Percentiles rank a stretch among this genome's conserved stretches.
These are phyloP conservation scores for Brassica hybrid DNA, from an alignment of 441 rosid genomes.

Conservation along the genomic window DNA sequence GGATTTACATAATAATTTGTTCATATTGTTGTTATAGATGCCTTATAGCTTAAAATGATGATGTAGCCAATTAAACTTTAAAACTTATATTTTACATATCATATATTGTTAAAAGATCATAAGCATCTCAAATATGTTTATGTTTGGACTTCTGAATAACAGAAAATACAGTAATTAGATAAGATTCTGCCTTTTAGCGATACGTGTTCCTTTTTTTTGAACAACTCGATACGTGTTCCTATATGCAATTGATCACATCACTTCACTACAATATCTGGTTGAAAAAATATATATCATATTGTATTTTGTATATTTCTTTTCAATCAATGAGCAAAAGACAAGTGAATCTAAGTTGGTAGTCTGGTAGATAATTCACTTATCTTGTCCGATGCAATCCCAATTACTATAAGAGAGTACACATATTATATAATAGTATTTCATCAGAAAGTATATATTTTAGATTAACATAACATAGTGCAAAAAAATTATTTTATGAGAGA, in stretches of 20 bases:
- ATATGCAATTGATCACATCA: conserved; percentile 1
- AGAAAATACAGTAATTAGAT: neutral
- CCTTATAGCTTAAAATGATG: neutral
- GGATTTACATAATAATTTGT: neutral
- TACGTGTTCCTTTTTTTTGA: neutral
- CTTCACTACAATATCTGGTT: neutral
- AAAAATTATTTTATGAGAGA: conserved; percentile 14
- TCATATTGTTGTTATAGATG: neutral
- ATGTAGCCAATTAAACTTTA: neutral
- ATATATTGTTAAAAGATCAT: neutral
- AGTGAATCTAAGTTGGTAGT: conserved; percentile 28
- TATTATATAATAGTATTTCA: neutral
- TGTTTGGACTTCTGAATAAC: neutral
- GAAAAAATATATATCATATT: neutral
- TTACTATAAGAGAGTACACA: neutral
- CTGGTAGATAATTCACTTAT: conserved; percentile 17
- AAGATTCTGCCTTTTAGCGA: neutral
- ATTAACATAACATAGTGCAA: conserved; percentile 1
- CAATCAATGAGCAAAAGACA: conserved; percentile 18
- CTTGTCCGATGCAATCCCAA: conserved; percentile 30
- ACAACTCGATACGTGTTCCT: neutral
- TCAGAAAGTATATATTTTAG: neutral
- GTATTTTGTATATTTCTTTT: neutral
- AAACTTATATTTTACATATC: neutral
- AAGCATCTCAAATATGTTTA: neutral